A percentile compares a stretch with the other conserved stretches of the same genome.
Conservation (phyloP, 441 rosid species). For the Croton laevigatus region DNA sequence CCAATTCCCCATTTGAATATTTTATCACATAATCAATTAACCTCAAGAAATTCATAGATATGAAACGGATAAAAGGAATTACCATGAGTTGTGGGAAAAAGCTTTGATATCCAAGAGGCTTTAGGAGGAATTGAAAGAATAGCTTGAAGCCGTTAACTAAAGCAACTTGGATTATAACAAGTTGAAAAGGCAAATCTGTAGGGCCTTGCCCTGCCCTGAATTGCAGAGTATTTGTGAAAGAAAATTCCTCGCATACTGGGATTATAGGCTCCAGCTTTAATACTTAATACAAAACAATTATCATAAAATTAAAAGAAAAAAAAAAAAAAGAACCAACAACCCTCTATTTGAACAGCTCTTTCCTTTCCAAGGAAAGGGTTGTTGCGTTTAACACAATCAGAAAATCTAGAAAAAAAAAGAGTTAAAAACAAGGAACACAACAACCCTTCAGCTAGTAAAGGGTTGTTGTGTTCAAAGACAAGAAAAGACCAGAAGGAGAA, state of each 20-base stretch:
- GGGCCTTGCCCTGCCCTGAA: not conserved
- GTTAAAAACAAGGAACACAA: not conserved
- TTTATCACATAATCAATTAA: too few relatives aligned
- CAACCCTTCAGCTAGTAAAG: not conserved
- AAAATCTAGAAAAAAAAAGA: too few relatives aligned
- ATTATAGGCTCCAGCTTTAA: not conserved
- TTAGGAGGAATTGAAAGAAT: constrained; percentile 30
- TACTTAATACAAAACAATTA: too few relatives aligned
- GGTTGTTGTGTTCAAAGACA: not conserved
- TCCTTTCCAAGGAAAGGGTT: not conserved
- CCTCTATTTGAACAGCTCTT: not conserved
- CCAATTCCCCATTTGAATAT: too few relatives aligned
- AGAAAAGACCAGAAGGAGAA: not conserved
- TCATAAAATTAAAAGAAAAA: too few relatives aligned
- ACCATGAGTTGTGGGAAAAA: constrained; percentile 44
- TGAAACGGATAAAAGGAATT: not conserved
- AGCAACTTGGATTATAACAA: constrained; percentile 31
- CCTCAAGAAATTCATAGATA: too few relatives aligned
- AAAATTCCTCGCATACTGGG: constrained; percentile 2
- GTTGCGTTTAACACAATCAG: not conserved
- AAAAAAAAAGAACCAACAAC: not conserved
- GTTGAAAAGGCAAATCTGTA: constrained; percentile 19
- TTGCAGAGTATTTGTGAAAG: constrained; percentile 7
- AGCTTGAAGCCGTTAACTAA: constrained; percentile 22
- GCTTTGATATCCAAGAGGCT: constrained; percentile 31